phyloP scores from a whole-genome alignment of 805 yeast genomes.

The Cyberlindnera saturnus region DNA sequence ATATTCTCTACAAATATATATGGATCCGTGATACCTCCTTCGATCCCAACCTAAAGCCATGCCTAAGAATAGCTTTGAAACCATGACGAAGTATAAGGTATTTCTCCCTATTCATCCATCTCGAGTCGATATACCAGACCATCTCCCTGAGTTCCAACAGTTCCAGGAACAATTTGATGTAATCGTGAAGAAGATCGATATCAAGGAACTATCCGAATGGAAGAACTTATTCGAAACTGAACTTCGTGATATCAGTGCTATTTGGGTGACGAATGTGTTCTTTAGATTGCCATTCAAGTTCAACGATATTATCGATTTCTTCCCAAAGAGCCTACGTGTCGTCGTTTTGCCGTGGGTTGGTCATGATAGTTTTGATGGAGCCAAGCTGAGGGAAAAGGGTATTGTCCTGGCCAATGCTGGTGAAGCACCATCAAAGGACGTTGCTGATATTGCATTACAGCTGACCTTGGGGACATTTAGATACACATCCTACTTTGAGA shows the following conservation, averaged over 20 bases:
- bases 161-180: conserved; percentile 37
- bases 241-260: conserved; percentile 40
- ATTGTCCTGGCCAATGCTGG: conserved; percentile 59
- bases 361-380: conserved; percentile 44
- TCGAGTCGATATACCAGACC: conserved; percentile 39
- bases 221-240: conserved; percentile 31
- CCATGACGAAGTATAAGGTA: conserved; percentile 21
- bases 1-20: not conserved
- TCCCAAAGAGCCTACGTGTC: conserved; percentile 43
- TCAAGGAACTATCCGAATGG: conserved; percentile 32
- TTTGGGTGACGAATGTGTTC: conserved; percentile 52
- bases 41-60: not conserved
- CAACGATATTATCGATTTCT: conserved; percentile 34
- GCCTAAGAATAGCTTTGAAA: not conserved
- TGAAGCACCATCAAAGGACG: conserved; percentile 54
- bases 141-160: conserved; percentile 39
- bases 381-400: conserved; percentile 36
- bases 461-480: conserved; percentile 57
- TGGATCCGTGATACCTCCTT: not conserved
- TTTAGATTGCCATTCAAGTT: conserved; percentile 38
- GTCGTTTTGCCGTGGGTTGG: conserved; percentile 59
- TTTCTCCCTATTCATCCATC: conserved; percentile 26
- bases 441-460: conserved; percentile 64
- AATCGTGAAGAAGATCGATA: conserved; percentile 33
- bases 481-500: conserved; percentile 43